Conservation (phyloP, 2,329 filamentous ascomycete species). For the Xylariaceae sp. region DNA sequence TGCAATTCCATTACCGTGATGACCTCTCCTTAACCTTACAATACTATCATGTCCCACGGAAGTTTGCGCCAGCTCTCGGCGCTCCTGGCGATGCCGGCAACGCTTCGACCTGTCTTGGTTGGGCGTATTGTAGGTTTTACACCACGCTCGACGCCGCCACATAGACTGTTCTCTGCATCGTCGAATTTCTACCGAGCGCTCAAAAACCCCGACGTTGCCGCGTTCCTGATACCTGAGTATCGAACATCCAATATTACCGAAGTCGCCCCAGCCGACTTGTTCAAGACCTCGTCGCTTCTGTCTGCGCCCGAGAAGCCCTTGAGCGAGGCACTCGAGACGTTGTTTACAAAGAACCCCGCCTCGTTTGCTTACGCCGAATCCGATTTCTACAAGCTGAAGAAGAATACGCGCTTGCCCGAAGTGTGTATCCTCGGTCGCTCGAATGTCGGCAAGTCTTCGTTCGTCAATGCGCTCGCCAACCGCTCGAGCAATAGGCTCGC, state of each 20-base stretch:
- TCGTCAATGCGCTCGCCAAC: constrained; percentile 75
- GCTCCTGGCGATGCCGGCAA: constrained; percentile 25
- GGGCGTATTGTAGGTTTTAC: constrained; percentile 10
- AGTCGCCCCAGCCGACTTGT: constrained; percentile 28
- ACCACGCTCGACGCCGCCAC: constrained; percentile 6
- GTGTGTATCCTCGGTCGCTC: constrained; percentile 80
- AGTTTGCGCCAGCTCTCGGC: constrained; percentile 16
- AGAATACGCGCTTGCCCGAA: constrained; percentile 50
- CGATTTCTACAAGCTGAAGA: constrained; percentile 41
- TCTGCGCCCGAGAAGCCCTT: constrained; percentile 20
- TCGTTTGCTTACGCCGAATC: constrained; percentile 25
- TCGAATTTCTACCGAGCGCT: constrained; percentile 1
- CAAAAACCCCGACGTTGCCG: constrained; percentile 24
- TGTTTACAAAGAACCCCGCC: constrained; percentile 26
- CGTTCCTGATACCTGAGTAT: constrained; percentile 26
- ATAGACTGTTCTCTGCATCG: constrained; percentile 10
- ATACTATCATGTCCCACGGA: too few relatives aligned
- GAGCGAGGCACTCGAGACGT: constrained; percentile 18
- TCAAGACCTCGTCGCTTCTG: constrained; percentile 26
- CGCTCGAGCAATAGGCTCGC: constrained; percentile 42
- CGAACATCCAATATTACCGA: constrained; percentile 20
- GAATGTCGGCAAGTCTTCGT: constrained; percentile 84
- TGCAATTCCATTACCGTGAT: constrained; percentile 15
- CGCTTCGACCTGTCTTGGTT: constrained; percentile 23
- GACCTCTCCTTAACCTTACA: too few relatives aligned